A percentile compares a stretch with the other conserved stretches of the same genome.
Conservation (phyloP, 305 asterid species). For the Fraxinus dipetala region DNA sequence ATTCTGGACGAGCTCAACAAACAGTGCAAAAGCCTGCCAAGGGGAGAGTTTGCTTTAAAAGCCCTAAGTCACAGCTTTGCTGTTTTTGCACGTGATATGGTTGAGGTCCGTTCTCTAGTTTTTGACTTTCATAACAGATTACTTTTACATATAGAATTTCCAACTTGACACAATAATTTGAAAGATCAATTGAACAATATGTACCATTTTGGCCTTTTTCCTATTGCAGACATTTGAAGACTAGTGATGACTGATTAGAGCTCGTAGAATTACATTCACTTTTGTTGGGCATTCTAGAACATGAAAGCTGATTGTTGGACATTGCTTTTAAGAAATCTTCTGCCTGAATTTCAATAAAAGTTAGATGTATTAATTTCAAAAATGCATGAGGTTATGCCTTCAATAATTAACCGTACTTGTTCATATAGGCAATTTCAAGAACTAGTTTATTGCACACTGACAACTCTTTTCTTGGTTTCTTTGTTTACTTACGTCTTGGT, state of each 20-base stretch:
- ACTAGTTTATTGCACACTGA: background rate
- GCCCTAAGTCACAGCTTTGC: slow-evolving; percentile 88
- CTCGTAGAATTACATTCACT: background rate
- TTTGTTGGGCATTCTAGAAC: background rate
- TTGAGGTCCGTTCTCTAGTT: slow-evolving; percentile 55
- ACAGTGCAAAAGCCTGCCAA: slow-evolving; percentile 82
- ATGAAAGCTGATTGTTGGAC: background rate
- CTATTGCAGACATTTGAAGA: background rate
- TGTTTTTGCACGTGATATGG: slow-evolving; percentile 77
- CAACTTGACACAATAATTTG: slow-evolving; percentile 2
- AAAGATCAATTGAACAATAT: background rate
- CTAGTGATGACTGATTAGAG: background rate
- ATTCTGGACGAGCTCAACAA: slow-evolving; percentile 67
- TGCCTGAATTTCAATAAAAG: background rate
- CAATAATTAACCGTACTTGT: background rate
- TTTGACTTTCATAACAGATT: background rate
- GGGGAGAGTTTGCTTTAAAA: slow-evolving; percentile 77
- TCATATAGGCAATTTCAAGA: slow-evolving; percentile 3
- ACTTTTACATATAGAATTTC: background rate
- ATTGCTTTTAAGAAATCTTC: background rate
- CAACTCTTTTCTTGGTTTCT: background rate
- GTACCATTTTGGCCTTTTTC: background rate
- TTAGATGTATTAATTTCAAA: background rate
- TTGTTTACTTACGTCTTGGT: slow-evolving; percentile 10
- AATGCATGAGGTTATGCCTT: background rate